Percentiles rank a stretch among this genome's conserved stretches.
phyloP scores from a whole-genome alignment of 164 flowering plant genomes.

The Piper betle region DNA sequence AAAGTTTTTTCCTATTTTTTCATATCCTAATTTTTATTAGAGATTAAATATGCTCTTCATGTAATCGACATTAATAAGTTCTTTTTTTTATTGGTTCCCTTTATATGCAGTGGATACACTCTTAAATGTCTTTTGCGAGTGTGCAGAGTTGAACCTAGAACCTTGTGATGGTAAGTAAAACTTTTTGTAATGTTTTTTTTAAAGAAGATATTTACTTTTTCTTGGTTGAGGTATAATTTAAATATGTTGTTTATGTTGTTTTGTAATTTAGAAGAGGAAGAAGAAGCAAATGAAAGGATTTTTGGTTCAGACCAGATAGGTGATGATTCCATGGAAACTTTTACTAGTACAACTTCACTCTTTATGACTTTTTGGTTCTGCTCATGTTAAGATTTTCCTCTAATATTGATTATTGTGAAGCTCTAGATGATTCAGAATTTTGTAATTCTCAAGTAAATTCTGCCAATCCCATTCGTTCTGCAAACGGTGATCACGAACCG shows the following conservation, averaged over 20 bases:
- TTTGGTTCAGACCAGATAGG: constrained; percentile 63
- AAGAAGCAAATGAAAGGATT: constrained; percentile 67
- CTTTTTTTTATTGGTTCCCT: constrained; percentile 2
- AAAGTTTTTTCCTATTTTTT: too few species aligned
- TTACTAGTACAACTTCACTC: not conserved
- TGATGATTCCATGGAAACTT: constrained; percentile 24
- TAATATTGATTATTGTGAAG: constrained; percentile 15
- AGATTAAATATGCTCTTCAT: too few species aligned
- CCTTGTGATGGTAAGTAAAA: constrained; percentile 53
- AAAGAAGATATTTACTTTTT: not conserved
- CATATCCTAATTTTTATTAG: too few species aligned
- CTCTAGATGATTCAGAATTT: constrained; percentile 42
- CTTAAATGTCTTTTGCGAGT: constrained; percentile 68
- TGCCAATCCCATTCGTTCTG: constrained; percentile 47
- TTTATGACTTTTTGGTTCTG: too few species aligned
- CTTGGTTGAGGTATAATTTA: not conserved
- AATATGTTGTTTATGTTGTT: not conserved
- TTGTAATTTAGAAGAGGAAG: constrained; percentile 21
- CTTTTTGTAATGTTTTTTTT: not conserved
- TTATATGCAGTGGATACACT: constrained; percentile 55
- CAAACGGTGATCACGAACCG: constrained; percentile 74
- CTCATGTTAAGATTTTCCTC: not conserved
- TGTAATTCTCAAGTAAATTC: constrained; percentile 24
- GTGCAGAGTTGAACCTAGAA: constrained; percentile 93
- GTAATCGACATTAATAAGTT: not conserved